Conservation (phyloP, 306 rosid species). For the Acacia melanoxylon region DNA sequence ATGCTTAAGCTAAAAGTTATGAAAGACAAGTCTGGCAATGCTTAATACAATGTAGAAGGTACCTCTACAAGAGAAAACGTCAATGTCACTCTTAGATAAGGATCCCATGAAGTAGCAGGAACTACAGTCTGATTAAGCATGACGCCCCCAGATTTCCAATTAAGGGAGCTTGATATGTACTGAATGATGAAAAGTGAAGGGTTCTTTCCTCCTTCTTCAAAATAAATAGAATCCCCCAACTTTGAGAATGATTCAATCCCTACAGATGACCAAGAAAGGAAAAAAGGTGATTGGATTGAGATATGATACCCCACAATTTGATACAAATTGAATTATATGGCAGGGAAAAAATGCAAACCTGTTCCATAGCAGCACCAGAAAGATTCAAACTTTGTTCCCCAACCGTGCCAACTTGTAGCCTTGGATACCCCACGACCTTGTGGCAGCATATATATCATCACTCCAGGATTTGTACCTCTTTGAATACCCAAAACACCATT, state of each 20-base stretch:
- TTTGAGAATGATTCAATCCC: slow-evolving; percentile 74
- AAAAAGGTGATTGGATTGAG: no score
- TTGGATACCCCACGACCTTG: slow-evolving; percentile 55
- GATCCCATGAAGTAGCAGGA: slow-evolving; percentile 51
- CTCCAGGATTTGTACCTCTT: slow-evolving; percentile 80
- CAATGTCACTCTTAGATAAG: slow-evolving; percentile 45
- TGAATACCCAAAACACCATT: slow-evolving; percentile 76
- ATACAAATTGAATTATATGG: neutral
- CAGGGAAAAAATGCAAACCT: slow-evolving; percentile 31
- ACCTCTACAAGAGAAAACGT: slow-evolving; percentile 37
- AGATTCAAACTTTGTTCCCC: slow-evolving; percentile 54
- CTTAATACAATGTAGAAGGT: neutral
- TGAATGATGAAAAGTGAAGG: slow-evolving; percentile 62
- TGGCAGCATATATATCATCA: slow-evolving; percentile 79
- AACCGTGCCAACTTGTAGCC: slow-evolving; percentile 54
- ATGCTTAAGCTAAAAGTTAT: neutral
- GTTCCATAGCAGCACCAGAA: slow-evolving; percentile 89
- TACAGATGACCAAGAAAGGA: slow-evolving; percentile 10
- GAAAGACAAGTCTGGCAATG: neutral
- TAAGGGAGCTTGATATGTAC: slow-evolving; percentile 59
- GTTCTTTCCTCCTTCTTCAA: slow-evolving; percentile 51
- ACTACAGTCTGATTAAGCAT: slow-evolving; percentile 47
- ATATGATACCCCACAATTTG: neutral
- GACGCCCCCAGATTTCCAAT: slow-evolving; percentile 57
- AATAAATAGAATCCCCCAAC: slow-evolving; percentile 72